Conservation (phyloP, 805 yeast species). For the Wickerhamiella musiphila region DNA sequence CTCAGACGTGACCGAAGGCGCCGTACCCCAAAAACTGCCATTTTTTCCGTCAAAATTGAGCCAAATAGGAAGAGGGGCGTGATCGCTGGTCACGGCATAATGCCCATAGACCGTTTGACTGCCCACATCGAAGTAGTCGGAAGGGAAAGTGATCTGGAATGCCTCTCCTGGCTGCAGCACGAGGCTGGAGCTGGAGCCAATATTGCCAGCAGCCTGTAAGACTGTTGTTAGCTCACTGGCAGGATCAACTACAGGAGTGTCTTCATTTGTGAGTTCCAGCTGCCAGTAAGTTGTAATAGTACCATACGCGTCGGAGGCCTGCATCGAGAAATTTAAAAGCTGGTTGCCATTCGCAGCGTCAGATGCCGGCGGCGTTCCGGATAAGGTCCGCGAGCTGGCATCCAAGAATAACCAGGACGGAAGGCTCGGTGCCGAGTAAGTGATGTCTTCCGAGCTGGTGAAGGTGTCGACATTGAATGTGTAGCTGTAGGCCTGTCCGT, state of each 20-base stretch:
- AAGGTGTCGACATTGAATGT: conserved; percentile 58
- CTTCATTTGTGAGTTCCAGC: conserved; percentile 40
- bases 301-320: conserved; percentile 50
- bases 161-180: conserved; percentile 53
- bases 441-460: conserved; percentile 27
- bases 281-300: conserved; percentile 30
- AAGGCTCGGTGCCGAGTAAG: conserved; percentile 37
- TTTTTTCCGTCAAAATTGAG: conserved; percentile 42
- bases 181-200: conserved; percentile 60
- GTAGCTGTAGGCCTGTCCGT: conserved; percentile 42
- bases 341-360: conserved; percentile 26
- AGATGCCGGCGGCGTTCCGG: conserved; percentile 40
- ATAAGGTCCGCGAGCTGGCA: conserved; percentile 35
- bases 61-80: conserved; percentile 89
- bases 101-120: conserved; percentile 39
- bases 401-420: conserved; percentile 78
- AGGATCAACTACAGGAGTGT: conserved; percentile 35
- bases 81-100: conserved; percentile 65
- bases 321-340: conserved; percentile 29
- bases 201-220: conserved; percentile 46
- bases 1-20: conserved; percentile 70
- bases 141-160: conserved; percentile 49
- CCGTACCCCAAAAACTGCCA: conserved; percentile 65
- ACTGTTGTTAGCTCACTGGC: conserved; percentile 31
- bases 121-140: conserved; percentile 39